Evolutionary conservation across 345 rosid species (phyloP), one percentile per base, ranked within the genome.

Genomic region (Acer saccharum): DNA sequence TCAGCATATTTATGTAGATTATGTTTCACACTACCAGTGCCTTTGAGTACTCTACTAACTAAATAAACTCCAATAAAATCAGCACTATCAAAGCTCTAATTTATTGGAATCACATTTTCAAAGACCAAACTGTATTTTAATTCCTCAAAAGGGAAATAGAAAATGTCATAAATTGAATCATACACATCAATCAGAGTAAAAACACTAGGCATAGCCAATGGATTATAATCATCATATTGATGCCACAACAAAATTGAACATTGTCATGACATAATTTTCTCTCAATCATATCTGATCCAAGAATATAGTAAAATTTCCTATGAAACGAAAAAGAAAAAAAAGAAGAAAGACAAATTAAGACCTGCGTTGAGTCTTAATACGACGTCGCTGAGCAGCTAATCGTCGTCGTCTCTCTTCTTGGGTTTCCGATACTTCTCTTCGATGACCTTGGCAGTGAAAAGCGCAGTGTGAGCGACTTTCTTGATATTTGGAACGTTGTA

Each of bases 401-500:
- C 69, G 54, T 72, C 73, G 20, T 72, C 63, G 23, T 32, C 63
- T 23, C 23, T 48, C 46, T 20, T 66, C 74, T 79, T 79, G 16
- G 77, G 77, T 69, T 73, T 79, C 41, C 81, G 81, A 69, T 79
- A 79, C 74, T 68, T 79, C 84, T 90, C 90, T 77, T 92, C 94
- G 10, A 78, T 11, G 52, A 83, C 81, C 79, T 88, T 91, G 35
- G 91, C 94, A 82, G 74, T 86, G 67, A 88, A 84, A 39, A 91
- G 64, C 41, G 82, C 89, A 16, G 83, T 75, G 84, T 77, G 55
- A 14, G 79, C 84, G 27, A 93, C 81, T 84, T 80, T 83, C 85
- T 80, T 94, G 86, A 94, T 86, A 88, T 91, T 92, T 20, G 97
- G 97, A 55, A 94, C 94, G 83, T 85, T 65, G 89, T 94, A 94